Conservation (phyloP, 164 flowering plant species). For the Saururus chinensis region DNA sequence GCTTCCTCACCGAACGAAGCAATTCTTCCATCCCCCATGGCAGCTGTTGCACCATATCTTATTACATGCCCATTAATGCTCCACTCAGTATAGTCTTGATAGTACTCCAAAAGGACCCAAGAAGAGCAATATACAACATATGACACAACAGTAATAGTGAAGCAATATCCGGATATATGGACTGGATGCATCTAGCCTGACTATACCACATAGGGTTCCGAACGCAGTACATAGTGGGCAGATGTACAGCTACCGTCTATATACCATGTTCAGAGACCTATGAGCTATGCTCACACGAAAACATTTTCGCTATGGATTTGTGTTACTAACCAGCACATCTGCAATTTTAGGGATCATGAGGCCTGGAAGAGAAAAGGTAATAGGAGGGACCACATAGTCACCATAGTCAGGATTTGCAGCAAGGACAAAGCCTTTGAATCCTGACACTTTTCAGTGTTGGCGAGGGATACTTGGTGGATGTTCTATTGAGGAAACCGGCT, state of each 20-base stretch:
- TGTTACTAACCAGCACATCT: conserved; percentile 42
- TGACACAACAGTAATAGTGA: no score
- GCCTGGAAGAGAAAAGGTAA: conserved; percentile 66
- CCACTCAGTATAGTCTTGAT: conserved; percentile 43
- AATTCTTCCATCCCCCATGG: conserved; percentile 69
- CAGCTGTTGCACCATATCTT: conserved; percentile 41
- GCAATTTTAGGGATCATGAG: conserved; percentile 63
- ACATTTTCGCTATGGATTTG: no score
- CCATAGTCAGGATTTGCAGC: conserved; percentile 72
- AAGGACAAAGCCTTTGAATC: conserved; percentile 57
- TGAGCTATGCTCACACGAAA: no score
- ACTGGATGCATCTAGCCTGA: no score
- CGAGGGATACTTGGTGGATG: conserved; percentile 43
- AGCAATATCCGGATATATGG: no score
- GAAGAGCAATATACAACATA: neutral
- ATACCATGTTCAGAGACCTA: no score
- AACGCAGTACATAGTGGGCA: no score
- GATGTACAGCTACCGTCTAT: no score
- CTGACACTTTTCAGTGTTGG: conserved; percentile 47
- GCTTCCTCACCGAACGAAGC: conserved; percentile 48
- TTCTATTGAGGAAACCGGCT: conserved; percentile 55
- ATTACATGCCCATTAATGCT: conserved; percentile 24
- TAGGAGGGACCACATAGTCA: conserved; percentile 61
- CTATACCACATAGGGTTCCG: no score
- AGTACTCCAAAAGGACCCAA: conserved; percentile 51